Evolutionary conservation across 148 eudicot genomes (phyloP).

Genomic region (Fagopyrum homotropicum): DNA sequence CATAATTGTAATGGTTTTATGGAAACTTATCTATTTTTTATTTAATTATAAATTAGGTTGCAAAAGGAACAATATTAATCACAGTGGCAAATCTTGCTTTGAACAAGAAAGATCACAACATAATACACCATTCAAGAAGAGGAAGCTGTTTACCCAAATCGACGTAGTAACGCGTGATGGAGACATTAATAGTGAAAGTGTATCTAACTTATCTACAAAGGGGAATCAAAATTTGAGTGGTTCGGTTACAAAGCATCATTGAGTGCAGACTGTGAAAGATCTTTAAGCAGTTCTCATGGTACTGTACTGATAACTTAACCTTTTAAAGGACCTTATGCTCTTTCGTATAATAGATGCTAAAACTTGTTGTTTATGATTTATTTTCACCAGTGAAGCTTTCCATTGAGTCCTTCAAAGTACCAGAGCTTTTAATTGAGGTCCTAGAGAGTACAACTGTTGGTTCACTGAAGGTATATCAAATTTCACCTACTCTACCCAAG

Average conservation of each 20-base stretch:
- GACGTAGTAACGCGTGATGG: slow-evolving; percentile 46
- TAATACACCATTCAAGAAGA: slow-evolving; percentile 60
- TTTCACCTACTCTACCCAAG: too few relatives aligned
- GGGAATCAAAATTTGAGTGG: slow-evolving; percentile 36
- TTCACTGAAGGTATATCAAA: slow-evolving; percentile 89
- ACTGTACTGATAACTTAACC: slow-evolving; percentile 8
- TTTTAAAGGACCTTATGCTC: neutral
- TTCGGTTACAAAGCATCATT: slow-evolving; percentile 27
- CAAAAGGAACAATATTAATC: slow-evolving; percentile 32
- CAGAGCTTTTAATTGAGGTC: slow-evolving; percentile 90
- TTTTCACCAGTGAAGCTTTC: slow-evolving; percentile 67
- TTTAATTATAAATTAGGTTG: slow-evolving; percentile 25
- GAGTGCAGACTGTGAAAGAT: slow-evolving; percentile 31
- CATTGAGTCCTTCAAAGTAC: slow-evolving; percentile 88
- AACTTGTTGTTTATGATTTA: slow-evolving; percentile 9
- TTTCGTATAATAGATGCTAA: slow-evolving; percentile 18
- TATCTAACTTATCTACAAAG: slow-evolving; percentile 63
- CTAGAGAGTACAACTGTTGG: slow-evolving; percentile 88
- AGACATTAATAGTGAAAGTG: slow-evolving; percentile 73
- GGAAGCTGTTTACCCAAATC: slow-evolving; percentile 48
- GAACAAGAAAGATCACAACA: slow-evolving; percentile 46
- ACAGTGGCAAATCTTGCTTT: slow-evolving; percentile 41
- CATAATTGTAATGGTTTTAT: neutral
- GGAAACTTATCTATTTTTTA: neutral
- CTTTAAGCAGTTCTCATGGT: slow-evolving; percentile 55